Base-by-base conservation (phyloP, 176 grass and related monocot genomes). In the Lolium multiflorum region DNA sequence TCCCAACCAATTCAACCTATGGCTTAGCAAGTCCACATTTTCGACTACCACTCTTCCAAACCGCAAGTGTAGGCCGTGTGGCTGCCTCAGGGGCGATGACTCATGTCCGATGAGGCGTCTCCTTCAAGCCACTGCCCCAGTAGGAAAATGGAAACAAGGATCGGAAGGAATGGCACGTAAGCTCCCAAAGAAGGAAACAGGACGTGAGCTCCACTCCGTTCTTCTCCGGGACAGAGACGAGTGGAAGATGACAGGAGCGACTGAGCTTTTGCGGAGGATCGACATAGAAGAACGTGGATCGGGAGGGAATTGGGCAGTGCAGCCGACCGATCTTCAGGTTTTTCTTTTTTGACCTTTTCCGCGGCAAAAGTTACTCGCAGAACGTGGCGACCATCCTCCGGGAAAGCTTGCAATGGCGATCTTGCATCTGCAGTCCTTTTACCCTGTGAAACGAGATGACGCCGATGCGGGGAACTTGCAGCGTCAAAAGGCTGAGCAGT, bases 171-270 rank as follows among this genome's bases (percentile, higher is more conserved):
- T 87, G 67, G 68, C 28, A 44, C 46, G 50, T 68, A 86, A 74
- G 85, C 47, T 60, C 26, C 39, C 50, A 52, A 60, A 28, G 80
- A 54, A 47, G 35, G 84, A n/a, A 56, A 43, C 63, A 72, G 17
- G 37, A 77, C 89, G 71, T 83, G 84, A 87, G 66, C 67, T 80
- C 80, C 80, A 83, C 74, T 73, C 85, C 58, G 67, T n/a, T 81
- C 76, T 80, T 60, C 56, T 49, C 48, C 47, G 65, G 72, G 75
- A 82, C 79, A 80, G 43, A 49, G 17, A 15, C 67, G 18, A 84
- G 80, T 91, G 89, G 81, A 81, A 31, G 81, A 41, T 91, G 89
- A 84, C 85, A 50, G 58, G 28, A 87, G 75, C 49, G 2, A 20
- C 1, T 2, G 81, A 35, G 41, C 81, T 84, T 88, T 91, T 84